Conservation (phyloP, 2,329 filamentous ascomycete genomes). For the Colletotrichum sublineola region DNA sequence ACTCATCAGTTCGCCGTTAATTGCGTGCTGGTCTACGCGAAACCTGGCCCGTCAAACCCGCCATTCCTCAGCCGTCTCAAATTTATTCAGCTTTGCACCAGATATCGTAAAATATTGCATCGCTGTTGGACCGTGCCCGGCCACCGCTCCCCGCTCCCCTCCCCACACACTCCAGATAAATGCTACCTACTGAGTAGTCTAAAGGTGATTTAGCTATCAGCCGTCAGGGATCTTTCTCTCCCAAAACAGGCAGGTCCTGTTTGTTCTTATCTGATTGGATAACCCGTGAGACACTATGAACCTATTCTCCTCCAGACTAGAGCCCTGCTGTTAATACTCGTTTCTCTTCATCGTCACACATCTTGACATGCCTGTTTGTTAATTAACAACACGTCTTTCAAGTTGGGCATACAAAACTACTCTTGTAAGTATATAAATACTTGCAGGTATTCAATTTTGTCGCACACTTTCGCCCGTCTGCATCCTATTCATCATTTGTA, state of each 20-base stretch:
- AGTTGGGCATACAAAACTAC: not conserved
- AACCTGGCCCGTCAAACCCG: not conserved
- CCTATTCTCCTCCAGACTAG: not conserved
- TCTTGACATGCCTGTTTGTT: not conserved
- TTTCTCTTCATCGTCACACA: not conserved
- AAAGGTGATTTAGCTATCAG: not conserved
- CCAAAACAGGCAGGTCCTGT: constrained; percentile 13
- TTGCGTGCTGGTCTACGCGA: not conserved
- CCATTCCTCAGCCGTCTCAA: not conserved
- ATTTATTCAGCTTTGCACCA: no score
- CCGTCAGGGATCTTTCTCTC: not conserved
- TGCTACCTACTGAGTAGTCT: no score
- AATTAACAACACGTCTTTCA: not conserved
- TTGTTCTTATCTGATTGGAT: constrained; percentile 1
- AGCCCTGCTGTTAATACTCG: not conserved
- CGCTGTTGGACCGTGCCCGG: not conserved
- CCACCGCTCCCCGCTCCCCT: not conserved
- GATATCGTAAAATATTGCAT: not conserved
- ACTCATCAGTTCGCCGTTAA: not conserved
- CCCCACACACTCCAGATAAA: not conserved
- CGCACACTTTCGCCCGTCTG: not conserved
- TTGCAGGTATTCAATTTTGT: constrained; percentile 20
- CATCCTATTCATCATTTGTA: constrained; percentile 38
- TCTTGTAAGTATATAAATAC: constrained; percentile 15
- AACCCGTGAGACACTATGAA: not conserved